Base-by-base conservation (phyloP, 2,329 filamentous ascomycete species). In the Basipetospora chlamydospora region DNA sequence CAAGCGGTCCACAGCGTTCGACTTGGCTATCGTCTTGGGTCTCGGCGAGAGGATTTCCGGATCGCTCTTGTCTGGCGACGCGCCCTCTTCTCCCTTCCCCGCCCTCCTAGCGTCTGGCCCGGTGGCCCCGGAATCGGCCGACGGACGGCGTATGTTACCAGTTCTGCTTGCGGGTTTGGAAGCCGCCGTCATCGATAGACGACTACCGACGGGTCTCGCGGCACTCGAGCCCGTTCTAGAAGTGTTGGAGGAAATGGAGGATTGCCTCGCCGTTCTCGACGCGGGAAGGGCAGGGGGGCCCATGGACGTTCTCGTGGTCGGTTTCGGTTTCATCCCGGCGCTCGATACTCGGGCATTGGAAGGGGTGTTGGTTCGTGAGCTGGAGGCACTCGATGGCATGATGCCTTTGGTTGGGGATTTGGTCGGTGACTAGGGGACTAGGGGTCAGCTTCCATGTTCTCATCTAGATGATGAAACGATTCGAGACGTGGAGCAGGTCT, bases 351-450 rank as follows among this genome's bases (percentile, higher is more conserved):
- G 59, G 36, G 64, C 55, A 46, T 70, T 74, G 28, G 75, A 70
- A 1, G 80, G 75, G 3, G 77, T 82, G 26, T 60, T 69, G 10
- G 75, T 82, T 46, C 77, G 64, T 28, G 79, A 78, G 1, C 66
- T 70, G 2, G 66, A 60, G 5, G 66, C 55, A 45, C 70, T 77
- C 2, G 76, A 70, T 2, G 74, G 64, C 26, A 56, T 64, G 31
- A 81, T 54, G 47, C 82, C 79, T 51, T 90, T 90, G 3, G 79
- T 83, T 2, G 83, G 83, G 1, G 81, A 87, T 49, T 83, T 87
- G 1, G 73, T 77, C 2, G 83, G 81, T 40, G 79, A 85, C 76
- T 86, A 39, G 21, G 8, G 8, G 46, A 23, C 4, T 17, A 16
- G 16, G 31, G 18, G 13, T 15, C 13, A 31, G 16, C 13, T 11